These are phyloP conservation scores for Lentithecium fluviatile DNA, from an alignment of 495 filamentous ascomycete genomes.

Conservation along the genomic window DNA sequence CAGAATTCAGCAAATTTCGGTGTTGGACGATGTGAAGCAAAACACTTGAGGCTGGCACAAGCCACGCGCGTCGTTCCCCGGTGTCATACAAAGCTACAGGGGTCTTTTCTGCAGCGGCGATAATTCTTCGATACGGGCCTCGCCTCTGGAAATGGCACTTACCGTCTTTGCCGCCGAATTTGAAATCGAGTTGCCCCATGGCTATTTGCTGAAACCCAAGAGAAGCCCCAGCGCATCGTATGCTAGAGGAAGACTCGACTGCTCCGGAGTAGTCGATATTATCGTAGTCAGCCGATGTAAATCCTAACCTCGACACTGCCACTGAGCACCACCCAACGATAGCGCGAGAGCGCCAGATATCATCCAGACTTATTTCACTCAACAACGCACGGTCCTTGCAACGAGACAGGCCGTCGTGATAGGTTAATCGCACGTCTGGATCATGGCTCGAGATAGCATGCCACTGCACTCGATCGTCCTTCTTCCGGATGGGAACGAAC, in stretches of 20 bases:
- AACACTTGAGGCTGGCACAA: slow-evolving; percentile 30
- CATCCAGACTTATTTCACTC: slow-evolving; percentile 15
- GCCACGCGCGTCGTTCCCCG: slow-evolving; percentile 27
- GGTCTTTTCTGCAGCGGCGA: slow-evolving; percentile 25
- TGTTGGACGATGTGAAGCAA: slow-evolving; percentile 35
- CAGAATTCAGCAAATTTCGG: slow-evolving; percentile 15
- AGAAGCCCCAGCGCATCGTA: slow-evolving; percentile 18
- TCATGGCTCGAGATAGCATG: slow-evolving; percentile 28
- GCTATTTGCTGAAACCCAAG: slow-evolving; percentile 29
- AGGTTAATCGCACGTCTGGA: slow-evolving; percentile 20
- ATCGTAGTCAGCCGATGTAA: slow-evolving; percentile 9
- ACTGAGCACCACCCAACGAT: slow-evolving; percentile 36
- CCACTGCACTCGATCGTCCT: slow-evolving; percentile 34
- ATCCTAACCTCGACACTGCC: slow-evolving; percentile 19
- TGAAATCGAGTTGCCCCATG: slow-evolving; percentile 23
- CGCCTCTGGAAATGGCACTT: slow-evolving; percentile 20
- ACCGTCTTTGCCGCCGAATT: slow-evolving; percentile 34
- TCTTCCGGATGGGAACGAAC: slow-evolving; percentile 28
- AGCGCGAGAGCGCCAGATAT: slow-evolving; percentile 22
- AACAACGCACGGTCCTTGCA: slow-evolving; percentile 7
- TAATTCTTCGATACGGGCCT: slow-evolving; percentile 25
- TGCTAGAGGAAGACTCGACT: not conserved
- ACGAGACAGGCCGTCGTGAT: slow-evolving; percentile 15
- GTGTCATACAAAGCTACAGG: slow-evolving; percentile 33
- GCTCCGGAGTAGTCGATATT: slow-evolving; percentile 37